phyloP scores from a whole-genome alignment of 2,329 filamentous ascomycete genomes.

The Bipolaris zeicola region DNA sequence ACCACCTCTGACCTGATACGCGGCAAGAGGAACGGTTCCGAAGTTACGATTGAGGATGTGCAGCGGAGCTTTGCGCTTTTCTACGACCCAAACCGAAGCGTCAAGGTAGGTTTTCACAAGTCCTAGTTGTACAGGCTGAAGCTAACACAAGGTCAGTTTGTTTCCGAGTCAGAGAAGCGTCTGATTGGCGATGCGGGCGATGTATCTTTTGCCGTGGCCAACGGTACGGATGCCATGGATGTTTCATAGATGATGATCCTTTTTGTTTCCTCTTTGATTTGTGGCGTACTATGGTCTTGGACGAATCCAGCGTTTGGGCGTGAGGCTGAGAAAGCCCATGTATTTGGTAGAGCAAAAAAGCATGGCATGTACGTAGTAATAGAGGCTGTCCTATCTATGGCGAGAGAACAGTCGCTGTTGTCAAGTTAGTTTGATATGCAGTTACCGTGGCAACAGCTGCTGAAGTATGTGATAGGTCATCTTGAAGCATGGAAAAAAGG shows the following conservation, averaged over 20 bases:
- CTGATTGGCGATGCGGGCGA: constrained; percentile 86
- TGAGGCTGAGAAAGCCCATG: constrained; percentile 4
- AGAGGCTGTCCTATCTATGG: background rate
- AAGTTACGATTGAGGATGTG: constrained; percentile 85
- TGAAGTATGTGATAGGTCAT: background rate
- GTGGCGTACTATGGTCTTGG: constrained; percentile 32
- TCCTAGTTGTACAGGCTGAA: background rate
- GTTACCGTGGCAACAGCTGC: background rate
- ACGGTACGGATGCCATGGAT: constrained; percentile 71
- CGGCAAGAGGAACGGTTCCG: constrained; percentile 82
- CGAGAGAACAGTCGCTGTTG: background rate
- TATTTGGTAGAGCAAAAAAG: constrained; percentile 10
- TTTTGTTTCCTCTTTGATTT: constrained; percentile 5
- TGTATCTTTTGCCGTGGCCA: constrained; percentile 68
- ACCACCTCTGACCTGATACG: constrained; percentile 88
- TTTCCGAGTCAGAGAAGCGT: constrained; percentile 86
- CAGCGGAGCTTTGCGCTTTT: constrained; percentile 93
- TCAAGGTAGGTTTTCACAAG: constrained; percentile 58
- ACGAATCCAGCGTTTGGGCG: constrained; percentile 29
- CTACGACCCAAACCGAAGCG: constrained; percentile 85
- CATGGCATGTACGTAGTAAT: constrained; percentile 8
- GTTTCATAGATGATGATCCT: constrained; percentile 55
- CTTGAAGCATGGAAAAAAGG: too few species aligned
- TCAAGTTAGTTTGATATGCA: background rate
- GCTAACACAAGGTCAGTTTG: constrained; percentile 62